Conservation (phyloP, 2,329 filamentous ascomycete genomes). For the Trichoderma aggressivum region DNA sequence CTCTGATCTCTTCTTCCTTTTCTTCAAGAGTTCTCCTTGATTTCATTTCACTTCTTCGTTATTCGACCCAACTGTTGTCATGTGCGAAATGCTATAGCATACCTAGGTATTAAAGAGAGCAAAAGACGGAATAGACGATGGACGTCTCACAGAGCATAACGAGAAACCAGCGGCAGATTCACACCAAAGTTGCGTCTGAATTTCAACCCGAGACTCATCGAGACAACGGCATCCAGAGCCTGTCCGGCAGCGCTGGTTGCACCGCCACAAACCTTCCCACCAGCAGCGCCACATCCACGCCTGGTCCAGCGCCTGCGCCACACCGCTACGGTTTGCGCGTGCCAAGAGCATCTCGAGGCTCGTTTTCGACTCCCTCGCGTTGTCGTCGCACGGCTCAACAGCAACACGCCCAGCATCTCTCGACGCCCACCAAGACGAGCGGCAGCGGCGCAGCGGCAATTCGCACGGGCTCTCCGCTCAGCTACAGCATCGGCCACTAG, state of each 20-base stretch:
- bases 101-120: background rate
- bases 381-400: constrained; percentile 6
- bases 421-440: constrained; percentile 6
- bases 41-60: background rate
- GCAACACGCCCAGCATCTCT: background rate
- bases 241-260: background rate
- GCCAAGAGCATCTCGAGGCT: constrained; percentile 26
- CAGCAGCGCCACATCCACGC: constrained; percentile 14
- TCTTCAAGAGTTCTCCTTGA: background rate
- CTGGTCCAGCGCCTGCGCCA: constrained; percentile 25
- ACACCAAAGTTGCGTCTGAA: background rate
- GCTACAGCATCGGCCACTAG: constrained; percentile 10
- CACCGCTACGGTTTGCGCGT: constrained; percentile 26
- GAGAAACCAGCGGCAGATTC: background rate
- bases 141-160: background rate
- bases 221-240: background rate
- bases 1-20: background rate
- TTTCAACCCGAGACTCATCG: background rate
- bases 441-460: background rate
- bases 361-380: constrained; percentile 25
- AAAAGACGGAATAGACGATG: background rate
- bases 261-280: constrained; percentile 17
- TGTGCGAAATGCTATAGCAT: background rate
- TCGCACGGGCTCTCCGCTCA: background rate
- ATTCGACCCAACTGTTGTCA: background rate